A percentile compares a stretch with the other conserved stretches of the same genome.
These are phyloP conservation scores for Solanum gracilifrons DNA, from an alignment of 257 asterid genomes.

Conservation along the genomic window DNA sequence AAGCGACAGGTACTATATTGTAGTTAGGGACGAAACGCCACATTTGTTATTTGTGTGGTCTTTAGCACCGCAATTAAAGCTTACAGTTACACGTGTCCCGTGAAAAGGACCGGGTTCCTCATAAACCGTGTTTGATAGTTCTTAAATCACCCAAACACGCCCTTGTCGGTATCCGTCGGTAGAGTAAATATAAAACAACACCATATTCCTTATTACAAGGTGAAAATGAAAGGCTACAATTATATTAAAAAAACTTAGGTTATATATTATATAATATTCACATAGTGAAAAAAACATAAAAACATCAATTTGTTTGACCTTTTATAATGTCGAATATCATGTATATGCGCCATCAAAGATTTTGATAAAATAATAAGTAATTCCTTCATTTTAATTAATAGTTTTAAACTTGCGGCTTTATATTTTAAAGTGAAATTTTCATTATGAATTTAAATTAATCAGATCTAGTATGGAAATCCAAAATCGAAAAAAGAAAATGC, in stretches of 20 bases:
- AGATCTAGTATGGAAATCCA: too few species aligned
- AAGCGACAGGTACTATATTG: not conserved
- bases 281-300: not conserved
- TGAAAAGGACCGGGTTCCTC: slow-evolving; percentile 1
- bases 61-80: not conserved
- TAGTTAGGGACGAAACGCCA: not conserved
- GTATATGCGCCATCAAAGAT: not conserved
- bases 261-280: not conserved
- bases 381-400: not conserved
- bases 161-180: slow-evolving; percentile 29
- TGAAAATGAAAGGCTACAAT: not conserved
- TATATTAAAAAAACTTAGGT: not conserved
- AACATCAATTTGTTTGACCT: not conserved
- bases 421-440: too few species aligned
- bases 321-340: not conserved
- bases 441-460: too few species aligned
- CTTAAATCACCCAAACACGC: not conserved
- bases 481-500: too few species aligned
- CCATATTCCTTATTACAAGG: not conserved
- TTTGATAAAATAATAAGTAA: not conserved
- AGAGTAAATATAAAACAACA: not conserved
- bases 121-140: not conserved
- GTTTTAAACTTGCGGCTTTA: not conserved
- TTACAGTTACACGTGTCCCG: slow-evolving; percentile 9
- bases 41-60: not conserved